These are phyloP conservation scores for Xylariaceae sp. DNA, from an alignment of 2,329 filamentous ascomycete species.

Conservation along the genomic window DNA sequence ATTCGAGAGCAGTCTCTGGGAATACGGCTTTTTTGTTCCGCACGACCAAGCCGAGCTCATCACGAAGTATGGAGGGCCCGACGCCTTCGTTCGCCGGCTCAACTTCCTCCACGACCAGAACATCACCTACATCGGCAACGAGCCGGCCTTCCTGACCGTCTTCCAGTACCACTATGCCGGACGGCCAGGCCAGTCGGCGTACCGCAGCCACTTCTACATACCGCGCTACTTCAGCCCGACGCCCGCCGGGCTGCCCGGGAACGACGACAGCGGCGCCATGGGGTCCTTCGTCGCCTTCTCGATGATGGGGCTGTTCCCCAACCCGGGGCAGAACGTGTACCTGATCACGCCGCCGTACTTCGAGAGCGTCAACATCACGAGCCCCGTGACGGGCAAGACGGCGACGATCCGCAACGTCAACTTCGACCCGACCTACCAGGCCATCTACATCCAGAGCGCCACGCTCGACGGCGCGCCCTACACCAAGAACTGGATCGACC, in stretches of 20 bases:
- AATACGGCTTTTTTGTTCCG: conserved; percentile 60
- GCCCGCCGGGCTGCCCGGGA: conserved; percentile 55
- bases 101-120: conserved; percentile 57
- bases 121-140: conserved; percentile 60
- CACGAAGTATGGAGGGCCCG: conserved; percentile 50
- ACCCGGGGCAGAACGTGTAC: conserved; percentile 62
- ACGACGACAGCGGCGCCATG: conserved; percentile 66
- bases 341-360: conserved; percentile 66
- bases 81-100: conserved; percentile 50
- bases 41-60: conserved; percentile 49
- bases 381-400: conserved; percentile 49
- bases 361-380: conserved; percentile 48
- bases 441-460: conserved; percentile 58
- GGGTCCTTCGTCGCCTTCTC: conserved; percentile 56
- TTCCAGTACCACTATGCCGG: conserved; percentile 66
- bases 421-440: conserved; percentile 51
- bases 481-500: conserved; percentile 58
- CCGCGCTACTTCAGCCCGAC: conserved; percentile 55
- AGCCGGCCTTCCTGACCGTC: conserved; percentile 35
- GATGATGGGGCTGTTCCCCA: conserved; percentile 66
- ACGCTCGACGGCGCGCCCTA: conserved; percentile 54
- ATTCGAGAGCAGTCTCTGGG: conserved; percentile 65
- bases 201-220: conserved; percentile 56
- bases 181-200: conserved; percentile 47
- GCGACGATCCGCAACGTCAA: conserved; percentile 53